Base-by-base conservation (phyloP, 257 asterid genomes). In the Solanum lignicaule region DNA sequence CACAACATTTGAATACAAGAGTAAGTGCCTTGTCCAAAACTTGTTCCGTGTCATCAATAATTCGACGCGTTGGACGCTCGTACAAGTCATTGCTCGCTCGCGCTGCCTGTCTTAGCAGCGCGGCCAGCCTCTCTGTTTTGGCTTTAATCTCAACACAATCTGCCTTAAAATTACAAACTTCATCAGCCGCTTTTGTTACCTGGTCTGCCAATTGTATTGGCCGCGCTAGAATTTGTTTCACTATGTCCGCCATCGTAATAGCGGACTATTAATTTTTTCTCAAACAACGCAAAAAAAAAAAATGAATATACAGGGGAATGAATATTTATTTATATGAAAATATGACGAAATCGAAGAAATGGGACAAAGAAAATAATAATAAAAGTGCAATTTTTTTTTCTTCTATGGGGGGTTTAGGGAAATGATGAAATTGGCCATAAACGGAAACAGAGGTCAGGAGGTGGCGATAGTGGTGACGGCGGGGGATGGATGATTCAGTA, bases 151-250 rank as follows among this genome's bases (percentile, higher is more conserved):
- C 91, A 8, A 73, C 27, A 11, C 91, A 89, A 38, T 89, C 91
- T 13, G 18, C 36, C 72, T 74, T 84, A 41, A 87, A 89, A 48
- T 75, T 69, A 58, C 82, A 35, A 14, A 85, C 84, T 32, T 48
- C 89, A 32, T 87, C 87, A 16, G 91, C 89, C 5, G 75, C 78
- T 66, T 89, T 89, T 66, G 79, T 82, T 5, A 87, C 75, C 86
- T 89, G 91, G 87, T 89, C 89, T 14, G 89, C 91, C 75, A 89
- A 87, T 87, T 89, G 89, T 58, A 89, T 87, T 29, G 91, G 89
- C 83, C 84, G 68, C n/a, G 86, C 84, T 60, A 89, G 65, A 20
- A 89, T 89, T 60, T 89, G 89, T 73, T 89, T 89, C 60, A 87
- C 91, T 18, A 87, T 65, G 88, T 89, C 91, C 88, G 88, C 89